Evolutionary conservation across 129 eudicot species (phyloP), one percentile per base, ranked within the genome.

Genomic region (Artemisia annua): DNA sequence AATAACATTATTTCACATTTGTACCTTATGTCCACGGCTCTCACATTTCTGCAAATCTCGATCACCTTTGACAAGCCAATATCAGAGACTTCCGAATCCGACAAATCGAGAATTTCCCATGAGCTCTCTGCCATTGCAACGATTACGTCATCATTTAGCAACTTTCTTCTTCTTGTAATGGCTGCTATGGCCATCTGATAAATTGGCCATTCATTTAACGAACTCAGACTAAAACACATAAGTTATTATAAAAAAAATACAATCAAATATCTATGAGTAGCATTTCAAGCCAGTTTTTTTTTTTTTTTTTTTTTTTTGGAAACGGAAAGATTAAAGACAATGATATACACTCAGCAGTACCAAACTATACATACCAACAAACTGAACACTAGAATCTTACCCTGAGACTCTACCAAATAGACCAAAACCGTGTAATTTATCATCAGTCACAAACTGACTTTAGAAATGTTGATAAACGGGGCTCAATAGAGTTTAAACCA

Each of bases 21-120:
- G 11, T 39, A 39, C 98, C 98, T 94, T 83, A 90, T 84, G 73
- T 90, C 97, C 64, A 85, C 85, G 28, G 89, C 91, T 63, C 77
- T 82, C 48, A 94, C 58, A 72, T 76, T 68, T 17, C 75, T 85
- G 82, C 89, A 94, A 48, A 69, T 86, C 76, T 85, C 72, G 48
- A 77, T 81, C 60, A 94, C 83, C 35, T 78, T 87, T 73, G 83
- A 83, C 68, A 94, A 79, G 50, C 98, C 97, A 70, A 69, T 67
- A 83, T 94, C 98, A 28, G 98, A 81, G 56, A 94, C 83, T 52
- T 94, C 91, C 53, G 98, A 90, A 83, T 85, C 88, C 66, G 98
- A 94, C 55, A 94, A 55, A 77, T 94, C 97, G 44, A 94, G 87
- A 64, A 82, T 78, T 52, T 90, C 89, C 96, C 96, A 94, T 32